These are phyloP conservation scores for Parathielavia hyrcaniae DNA, from an alignment of 495 filamentous ascomycete species.

Conservation along the genomic window DNA sequence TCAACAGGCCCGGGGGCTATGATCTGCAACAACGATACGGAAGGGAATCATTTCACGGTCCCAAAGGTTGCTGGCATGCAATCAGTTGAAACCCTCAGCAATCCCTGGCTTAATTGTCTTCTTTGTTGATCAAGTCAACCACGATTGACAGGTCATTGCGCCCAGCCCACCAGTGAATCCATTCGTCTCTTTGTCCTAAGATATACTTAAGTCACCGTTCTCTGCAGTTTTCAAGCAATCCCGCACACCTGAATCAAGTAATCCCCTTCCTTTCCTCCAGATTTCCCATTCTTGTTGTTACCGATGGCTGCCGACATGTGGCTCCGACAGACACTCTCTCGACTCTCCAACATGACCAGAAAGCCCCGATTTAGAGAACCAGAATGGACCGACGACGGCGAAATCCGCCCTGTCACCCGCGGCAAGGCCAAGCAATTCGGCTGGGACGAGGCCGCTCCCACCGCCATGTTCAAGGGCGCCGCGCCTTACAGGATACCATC, in stretches of 20 bases:
- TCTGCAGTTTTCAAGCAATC: not conserved
- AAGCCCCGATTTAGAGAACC: conserved; percentile 10
- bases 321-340: conserved; percentile 5
- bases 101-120: not conserved
- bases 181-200: not conserved
- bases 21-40: not conserved
- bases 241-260: not conserved
- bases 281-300: not conserved
- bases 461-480: not conserved
- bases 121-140: not conserved
- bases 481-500: conserved; percentile 6
- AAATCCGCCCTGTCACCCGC: conserved; percentile 14
- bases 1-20: no score
- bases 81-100: not conserved
- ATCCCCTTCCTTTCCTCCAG: not conserved
- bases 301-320: conserved; percentile 1
- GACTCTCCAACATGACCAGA: conserved; percentile 2
- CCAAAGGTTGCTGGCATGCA: not conserved
- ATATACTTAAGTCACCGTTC: no score
- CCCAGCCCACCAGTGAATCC: not conserved
- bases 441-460: not conserved
- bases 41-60: not conserved
- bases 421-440: conserved; percentile 17
- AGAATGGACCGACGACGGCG: conserved; percentile 5
- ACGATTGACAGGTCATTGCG: not conserved